Base-by-base conservation (phyloP, 2,329 filamentous ascomycete species). In the Venturia asperata region DNA sequence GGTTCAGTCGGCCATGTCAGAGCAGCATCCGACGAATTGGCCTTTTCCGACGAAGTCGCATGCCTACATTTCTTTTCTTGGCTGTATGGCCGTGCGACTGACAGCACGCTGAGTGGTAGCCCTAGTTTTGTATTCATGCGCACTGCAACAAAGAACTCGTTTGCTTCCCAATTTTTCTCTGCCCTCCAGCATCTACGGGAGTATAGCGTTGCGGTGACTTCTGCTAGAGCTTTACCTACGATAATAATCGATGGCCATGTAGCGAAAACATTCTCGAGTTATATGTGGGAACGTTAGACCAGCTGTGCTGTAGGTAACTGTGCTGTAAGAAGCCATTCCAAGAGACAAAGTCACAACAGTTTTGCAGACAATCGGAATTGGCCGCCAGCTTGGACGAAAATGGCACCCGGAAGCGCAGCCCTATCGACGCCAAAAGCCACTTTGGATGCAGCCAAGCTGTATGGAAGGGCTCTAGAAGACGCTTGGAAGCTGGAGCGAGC, bases 391-490 rank as follows among this genome's bases (percentile, higher is more conserved):
- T 37, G 11, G 52, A 56, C n/a, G 17, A 55, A 3, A 30, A 19
- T 27, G 52, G 52, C 21, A n/a, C 52, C 30, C 5, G 17, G 7
- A 58, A 58, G 52, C 27, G 52, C 52, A 58, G 52, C 52, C 52
- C 52, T 58, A 58, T 15, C 10, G 30, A 58, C 27, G 17, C 27
- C 52, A 37, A 58, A 11, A 39, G 13, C 49, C 49, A 56, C 27
- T 56, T 34, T 56, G 2, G 24, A 15, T 56, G 49, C 49, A 6
- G 49, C 49, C 49, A 56, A 56, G 49, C 49, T 56, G 10, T 37
- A 37, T 56, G 13, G 49, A 56, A 37, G 30, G 15, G 19, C 52
- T 58, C 52, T 58, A 58, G 52, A 58, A 58, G 52, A 37, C 15
- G 30, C 24, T 56, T 37, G 7, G 52, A 58, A 58, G 52, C 52